A percentile compares a stretch with the other conserved stretches of the same genome.
These are phyloP conservation scores for Aspergillus fructus DNA, from an alignment of 2,329 filamentous ascomycete genomes.

Conservation along the genomic window DNA sequence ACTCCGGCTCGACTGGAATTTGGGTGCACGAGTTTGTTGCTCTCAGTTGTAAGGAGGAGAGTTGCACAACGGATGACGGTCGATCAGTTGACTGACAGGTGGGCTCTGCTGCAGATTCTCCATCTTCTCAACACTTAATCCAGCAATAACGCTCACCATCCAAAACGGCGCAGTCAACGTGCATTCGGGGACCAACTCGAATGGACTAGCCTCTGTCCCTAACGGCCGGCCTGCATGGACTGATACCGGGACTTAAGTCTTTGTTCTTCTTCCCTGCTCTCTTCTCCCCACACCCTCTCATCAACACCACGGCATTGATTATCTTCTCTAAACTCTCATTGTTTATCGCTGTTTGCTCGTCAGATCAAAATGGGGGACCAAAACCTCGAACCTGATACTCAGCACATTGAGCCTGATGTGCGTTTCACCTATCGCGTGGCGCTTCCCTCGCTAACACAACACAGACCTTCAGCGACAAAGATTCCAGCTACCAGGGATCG, in stretches of 20 bases:
- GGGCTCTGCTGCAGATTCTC: background rate
- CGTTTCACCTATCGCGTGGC: background rate
- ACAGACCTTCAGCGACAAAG: slow-evolving; percentile 25
- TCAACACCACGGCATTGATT: too few relatives aligned
- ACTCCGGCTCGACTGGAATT: too few relatives aligned
- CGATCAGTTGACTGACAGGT: background rate
- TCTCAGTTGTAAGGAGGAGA: too few relatives aligned
- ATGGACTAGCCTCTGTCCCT: background rate
- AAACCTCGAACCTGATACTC: background rate
- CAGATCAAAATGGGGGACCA: background rate
- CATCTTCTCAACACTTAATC: too few relatives aligned
- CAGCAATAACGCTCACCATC: too few relatives aligned
- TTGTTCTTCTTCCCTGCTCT: background rate
- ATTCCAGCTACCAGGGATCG: slow-evolving; percentile 28
- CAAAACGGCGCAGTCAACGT: too few relatives aligned
- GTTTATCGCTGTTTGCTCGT: background rate
- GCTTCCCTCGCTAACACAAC: background rate
- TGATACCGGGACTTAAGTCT: background rate
- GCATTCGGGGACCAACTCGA: too few relatives aligned
- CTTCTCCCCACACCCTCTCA: background rate
- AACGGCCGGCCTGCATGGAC: slow-evolving; percentile 9
- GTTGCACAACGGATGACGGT: too few relatives aligned
- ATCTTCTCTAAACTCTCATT: background rate
- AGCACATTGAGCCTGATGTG: slow-evolving; percentile 11
- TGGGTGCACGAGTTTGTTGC: too few relatives aligned